Evolutionary conservation across 2,329 filamentous ascomycete genomes (phyloP).

Genomic region (Aspergillus proliferans): DNA sequence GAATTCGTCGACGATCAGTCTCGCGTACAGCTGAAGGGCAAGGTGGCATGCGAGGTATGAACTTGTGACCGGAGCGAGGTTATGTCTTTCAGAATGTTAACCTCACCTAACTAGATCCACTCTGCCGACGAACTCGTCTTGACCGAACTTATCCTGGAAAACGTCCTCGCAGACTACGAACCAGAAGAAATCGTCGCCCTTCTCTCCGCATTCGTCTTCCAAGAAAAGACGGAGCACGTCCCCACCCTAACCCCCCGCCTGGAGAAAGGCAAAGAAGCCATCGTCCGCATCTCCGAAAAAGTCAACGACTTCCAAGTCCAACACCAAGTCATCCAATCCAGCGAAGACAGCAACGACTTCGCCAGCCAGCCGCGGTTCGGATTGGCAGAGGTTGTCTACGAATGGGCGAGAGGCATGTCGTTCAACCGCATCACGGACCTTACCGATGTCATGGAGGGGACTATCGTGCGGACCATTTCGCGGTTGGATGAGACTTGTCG

Average conservation of each 20-base stretch:
- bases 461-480: slow-evolving; percentile 92
- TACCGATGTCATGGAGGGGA: slow-evolving; percentile 94
- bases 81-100: slow-evolving; percentile 5
- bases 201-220: slow-evolving; percentile 91
- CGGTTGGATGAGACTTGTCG: slow-evolving; percentile 91
- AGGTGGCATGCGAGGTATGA: slow-evolving; percentile 81
- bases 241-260: slow-evolving; percentile 77
- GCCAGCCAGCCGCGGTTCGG: slow-evolving; percentile 81
- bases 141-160: slow-evolving; percentile 93
- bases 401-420: slow-evolving; percentile 96
- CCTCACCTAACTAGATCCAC: slow-evolving; percentile 56
- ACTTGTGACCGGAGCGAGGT: background rate
- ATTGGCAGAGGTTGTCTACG: slow-evolving; percentile 94
- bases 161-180: slow-evolving; percentile 90
- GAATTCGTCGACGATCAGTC: slow-evolving; percentile 83
- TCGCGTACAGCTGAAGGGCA: slow-evolving; percentile 91
- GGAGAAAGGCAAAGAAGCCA: slow-evolving; percentile 74
- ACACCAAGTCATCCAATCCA: slow-evolving; percentile 84
- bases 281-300: slow-evolving; percentile 84
- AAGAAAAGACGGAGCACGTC: slow-evolving; percentile 82
- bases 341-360: slow-evolving; percentile 90
- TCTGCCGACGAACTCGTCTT: slow-evolving; percentile 94
- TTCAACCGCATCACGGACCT: slow-evolving; percentile 96
- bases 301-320: slow-evolving; percentile 84
- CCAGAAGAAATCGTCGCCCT: slow-evolving; percentile 94